Conservation (phyloP, 306 rosid species). For the Citrullus mucosospermus region DNA sequence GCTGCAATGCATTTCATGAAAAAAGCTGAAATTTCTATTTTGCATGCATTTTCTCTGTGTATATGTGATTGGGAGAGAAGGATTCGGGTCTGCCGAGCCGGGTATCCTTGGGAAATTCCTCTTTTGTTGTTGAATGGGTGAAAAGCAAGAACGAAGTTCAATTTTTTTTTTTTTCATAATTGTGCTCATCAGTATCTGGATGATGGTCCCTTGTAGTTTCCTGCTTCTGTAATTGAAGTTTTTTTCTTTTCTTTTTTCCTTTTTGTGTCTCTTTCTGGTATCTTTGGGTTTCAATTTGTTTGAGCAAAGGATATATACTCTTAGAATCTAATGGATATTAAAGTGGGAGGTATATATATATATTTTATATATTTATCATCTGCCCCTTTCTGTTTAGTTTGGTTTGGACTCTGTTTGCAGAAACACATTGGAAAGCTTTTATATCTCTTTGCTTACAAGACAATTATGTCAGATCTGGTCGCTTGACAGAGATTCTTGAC, state of each 20-base stretch:
- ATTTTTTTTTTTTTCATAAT: constrained; percentile 1
- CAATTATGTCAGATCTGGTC: not conserved
- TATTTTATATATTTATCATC: not conserved
- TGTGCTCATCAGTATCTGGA: constrained; percentile 6
- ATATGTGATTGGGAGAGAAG: constrained; percentile 10
- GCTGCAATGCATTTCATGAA: constrained; percentile 4
- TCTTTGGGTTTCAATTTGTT: not conserved
- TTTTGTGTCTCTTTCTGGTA: not conserved
- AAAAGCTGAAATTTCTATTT: constrained; percentile 2
- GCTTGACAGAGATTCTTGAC: not conserved
- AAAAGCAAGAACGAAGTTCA: constrained; percentile 4
- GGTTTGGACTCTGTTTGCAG: not conserved
- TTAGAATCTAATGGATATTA: not conserved
- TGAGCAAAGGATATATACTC: not conserved
- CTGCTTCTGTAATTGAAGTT: constrained; percentile 5
- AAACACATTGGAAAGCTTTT: not conserved
- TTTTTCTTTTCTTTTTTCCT: not conserved
- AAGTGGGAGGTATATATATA: not conserved
- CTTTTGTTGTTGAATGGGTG: constrained; percentile 3
- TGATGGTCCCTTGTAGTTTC: not conserved
- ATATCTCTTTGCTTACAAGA: not conserved
- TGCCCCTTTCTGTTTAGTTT: not conserved
- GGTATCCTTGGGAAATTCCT: not conserved
- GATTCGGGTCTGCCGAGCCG: constrained; percentile 1
- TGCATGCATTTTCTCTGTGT: constrained; percentile 10